These are phyloP conservation scores for Geosmithia putterillii DNA, from an alignment of 2,329 filamentous ascomycete species.

Conservation along the genomic window DNA sequence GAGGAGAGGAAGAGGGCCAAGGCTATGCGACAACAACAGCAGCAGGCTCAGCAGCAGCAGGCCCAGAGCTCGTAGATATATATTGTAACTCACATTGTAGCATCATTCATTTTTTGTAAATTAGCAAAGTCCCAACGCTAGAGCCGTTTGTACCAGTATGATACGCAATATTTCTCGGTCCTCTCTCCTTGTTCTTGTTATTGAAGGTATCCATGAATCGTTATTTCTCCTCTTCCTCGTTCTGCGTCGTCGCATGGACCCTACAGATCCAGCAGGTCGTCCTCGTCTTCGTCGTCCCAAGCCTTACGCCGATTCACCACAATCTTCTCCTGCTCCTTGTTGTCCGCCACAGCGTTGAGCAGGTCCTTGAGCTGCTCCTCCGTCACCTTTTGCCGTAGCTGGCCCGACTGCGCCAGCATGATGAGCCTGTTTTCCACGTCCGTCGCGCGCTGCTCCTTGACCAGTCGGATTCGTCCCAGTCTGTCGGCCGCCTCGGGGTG, in stretches of 20 bases:
- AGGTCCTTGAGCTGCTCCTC: conserved; percentile 92
- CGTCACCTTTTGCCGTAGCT: conserved; percentile 76
- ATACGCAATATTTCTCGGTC: not conserved
- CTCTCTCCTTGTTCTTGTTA: not conserved
- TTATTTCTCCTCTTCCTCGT: not conserved
- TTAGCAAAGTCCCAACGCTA: not conserved
- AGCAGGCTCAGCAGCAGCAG: too few species aligned
- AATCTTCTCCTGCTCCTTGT: conserved; percentile 69
- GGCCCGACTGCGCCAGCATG: conserved; percentile 77
- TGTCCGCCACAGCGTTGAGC: conserved; percentile 72
- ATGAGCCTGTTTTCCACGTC: conserved; percentile 91
- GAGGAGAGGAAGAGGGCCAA: conserved; percentile 56
- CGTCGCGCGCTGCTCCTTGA: conserved; percentile 81
- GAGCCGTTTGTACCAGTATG: conserved; percentile 7
- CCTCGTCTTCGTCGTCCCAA: conserved; percentile 76
- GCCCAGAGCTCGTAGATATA: not conserved
- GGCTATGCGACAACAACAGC: conserved; percentile 16
- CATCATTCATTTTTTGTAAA: not conserved
- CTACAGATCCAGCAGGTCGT: conserved; percentile 54
- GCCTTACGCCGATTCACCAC: conserved; percentile 74
- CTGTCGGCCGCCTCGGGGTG: conserved; percentile 88
- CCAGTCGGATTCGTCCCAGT: conserved; percentile 83
- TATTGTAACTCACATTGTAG: not conserved
- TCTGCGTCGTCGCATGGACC: not conserved
- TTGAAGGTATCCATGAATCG: too few species aligned